Base-by-base conservation (phyloP, 148 eudicot species). In the Linanthus parryae region DNA sequence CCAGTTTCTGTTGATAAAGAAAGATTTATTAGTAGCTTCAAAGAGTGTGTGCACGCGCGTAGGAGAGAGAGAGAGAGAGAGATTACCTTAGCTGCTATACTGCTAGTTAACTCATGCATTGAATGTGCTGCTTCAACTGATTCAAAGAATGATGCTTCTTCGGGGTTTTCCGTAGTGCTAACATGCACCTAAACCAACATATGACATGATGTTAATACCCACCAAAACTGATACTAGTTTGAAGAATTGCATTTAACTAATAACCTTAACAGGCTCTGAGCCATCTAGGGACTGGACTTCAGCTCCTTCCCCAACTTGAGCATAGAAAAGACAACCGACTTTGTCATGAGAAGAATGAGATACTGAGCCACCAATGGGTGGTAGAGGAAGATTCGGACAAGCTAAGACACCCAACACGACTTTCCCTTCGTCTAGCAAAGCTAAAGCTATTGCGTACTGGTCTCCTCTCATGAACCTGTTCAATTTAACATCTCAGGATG, bases 361-460 rank as follows among this genome's bases (percentile, higher is more conserved):
- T 14, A 57, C 52, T n/a, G n/a, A n/a, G 62, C 35, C 59, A 42
- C 74, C 62, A 59, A 81, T 54, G 51, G 81, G 57, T 43, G 66
- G 44, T 46, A 81, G 33, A 52, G 98, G 90, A 67, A 87, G 98
- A 79, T 92, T 92, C 13, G 98, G 98, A 59, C 98, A 92, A 54
- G 85, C 90, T 55, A 92, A 71, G 61, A 92, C 96, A 49, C 98
- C 98, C 56, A 92, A 76, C 45, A 81, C 96, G 21, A 92, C 90
- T 56, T 79, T 92, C 61, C 98, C 98, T 67, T 87, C 69, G 63
- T 87, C 98, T 39, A 92, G 72, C 55, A 92, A 78, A 33, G 67
- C 98, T 56, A 92, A 68, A 54, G 98, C 98, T 45, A 92, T 84
- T n/a, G 98, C 96, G 73, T 92, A 92, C 53, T 92, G 98, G 57